These are phyloP conservation scores for Lumnitzera littorea DNA, from an alignment of 345 rosid genomes.

Conservation along the genomic window DNA sequence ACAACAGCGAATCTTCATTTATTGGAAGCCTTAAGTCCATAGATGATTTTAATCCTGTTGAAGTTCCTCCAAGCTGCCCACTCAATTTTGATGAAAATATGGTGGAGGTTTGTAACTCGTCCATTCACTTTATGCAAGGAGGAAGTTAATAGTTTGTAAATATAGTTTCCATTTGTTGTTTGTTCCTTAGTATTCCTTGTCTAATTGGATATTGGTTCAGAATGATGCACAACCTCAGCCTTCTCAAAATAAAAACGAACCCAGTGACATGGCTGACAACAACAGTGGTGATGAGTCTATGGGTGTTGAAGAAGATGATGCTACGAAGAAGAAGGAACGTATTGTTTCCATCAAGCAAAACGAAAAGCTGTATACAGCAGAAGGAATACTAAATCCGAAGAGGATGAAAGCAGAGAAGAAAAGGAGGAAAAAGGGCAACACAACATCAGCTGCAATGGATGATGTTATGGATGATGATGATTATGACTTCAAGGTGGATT, in stretches of 20 bases:
- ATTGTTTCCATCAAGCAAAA: constrained; percentile 47
- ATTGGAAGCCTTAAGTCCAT: constrained; percentile 83
- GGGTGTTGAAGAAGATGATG: constrained; percentile 26
- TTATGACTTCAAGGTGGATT: constrained; percentile 81
- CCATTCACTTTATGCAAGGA: neutral
- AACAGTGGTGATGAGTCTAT: constrained; percentile 13
- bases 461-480: constrained; percentile 49
- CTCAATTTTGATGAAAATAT: constrained; percentile 60
- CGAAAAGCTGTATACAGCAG: constrained; percentile 55
- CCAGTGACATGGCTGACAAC: neutral
- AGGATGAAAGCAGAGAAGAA: constrained; percentile 71
- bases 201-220: constrained; percentile 13
- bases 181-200: neutral
- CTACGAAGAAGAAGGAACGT: constrained; percentile 26
- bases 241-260: constrained; percentile 13
- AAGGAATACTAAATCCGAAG: constrained; percentile 70
- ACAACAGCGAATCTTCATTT: constrained; percentile 68
- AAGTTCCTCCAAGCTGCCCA: constrained; percentile 64
- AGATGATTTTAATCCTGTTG: constrained; percentile 56
- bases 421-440: constrained; percentile 47
- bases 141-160: neutral
- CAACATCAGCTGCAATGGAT: constrained; percentile 28
- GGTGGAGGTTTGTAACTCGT: constrained; percentile 51
- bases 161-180: neutral
- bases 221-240: constrained; percentile 27